These are phyloP conservation scores for Bauhinia variegata DNA, from an alignment of 306 rosid species.

Conservation along the genomic window DNA sequence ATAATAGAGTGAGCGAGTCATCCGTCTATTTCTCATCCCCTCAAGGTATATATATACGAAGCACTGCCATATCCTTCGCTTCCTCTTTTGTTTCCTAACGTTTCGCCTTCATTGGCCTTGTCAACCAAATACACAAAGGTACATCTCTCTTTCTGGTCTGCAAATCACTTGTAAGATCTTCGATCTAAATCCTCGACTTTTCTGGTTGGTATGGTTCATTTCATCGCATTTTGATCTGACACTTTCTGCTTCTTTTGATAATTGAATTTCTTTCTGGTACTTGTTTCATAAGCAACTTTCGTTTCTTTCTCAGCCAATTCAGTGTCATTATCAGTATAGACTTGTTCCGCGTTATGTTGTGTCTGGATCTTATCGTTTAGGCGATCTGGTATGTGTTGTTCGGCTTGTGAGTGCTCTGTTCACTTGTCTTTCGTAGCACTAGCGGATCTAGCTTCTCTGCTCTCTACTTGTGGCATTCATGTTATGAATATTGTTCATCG, in stretches of 20 bases:
- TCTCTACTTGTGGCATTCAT: neutral
- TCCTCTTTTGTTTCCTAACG: constrained; percentile 25
- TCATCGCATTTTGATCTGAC: constrained; percentile 29
- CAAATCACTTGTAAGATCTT: constrained; percentile 16
- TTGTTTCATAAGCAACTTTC: neutral
- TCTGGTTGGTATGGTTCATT: neutral
- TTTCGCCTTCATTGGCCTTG: constrained; percentile 24
- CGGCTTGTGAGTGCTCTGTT: neutral
- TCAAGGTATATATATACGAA: neutral
- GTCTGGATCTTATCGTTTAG: neutral
- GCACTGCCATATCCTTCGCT: constrained; percentile 8
- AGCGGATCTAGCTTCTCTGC: constrained; percentile 24
- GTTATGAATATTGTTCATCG: neutral
- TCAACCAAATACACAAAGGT: constrained; percentile 9
- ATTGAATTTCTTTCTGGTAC: neutral
- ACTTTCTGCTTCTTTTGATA: neutral
- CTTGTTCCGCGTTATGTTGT: neutral
- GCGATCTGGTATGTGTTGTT: constrained; percentile 1
- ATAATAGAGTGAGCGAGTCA: constrained; percentile 45
- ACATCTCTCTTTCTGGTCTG: neutral
- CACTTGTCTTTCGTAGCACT: neutral
- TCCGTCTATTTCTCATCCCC: constrained; percentile 25
- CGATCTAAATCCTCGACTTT: constrained; percentile 29
- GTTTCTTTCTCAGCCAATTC: neutral
- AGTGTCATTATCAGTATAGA: neutral